Evolutionary conservation across 805 yeast species (phyloP), one percentile per base, ranked within the genome.

Genomic region (Yarrowia alimentaria): DNA sequence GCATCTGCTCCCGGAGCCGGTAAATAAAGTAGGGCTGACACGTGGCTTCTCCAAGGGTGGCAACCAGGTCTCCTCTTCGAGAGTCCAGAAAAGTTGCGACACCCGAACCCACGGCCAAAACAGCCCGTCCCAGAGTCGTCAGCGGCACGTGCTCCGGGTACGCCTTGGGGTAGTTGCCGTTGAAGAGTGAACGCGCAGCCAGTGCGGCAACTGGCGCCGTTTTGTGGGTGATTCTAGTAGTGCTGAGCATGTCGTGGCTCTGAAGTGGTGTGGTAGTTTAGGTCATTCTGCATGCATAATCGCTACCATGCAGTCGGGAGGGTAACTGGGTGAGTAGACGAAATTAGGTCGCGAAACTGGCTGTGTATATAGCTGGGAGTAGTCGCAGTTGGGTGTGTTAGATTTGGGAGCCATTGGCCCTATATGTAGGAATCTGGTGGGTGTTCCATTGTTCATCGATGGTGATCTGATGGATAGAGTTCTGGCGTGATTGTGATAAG

Each of bases 61-160:
- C 69, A 34, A 70, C 62, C 48, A 70, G 58, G 53, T 70, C 75
- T 4, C 65, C 66, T 12, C 74, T 53, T 8, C 68, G 57, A 4
- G 74, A 74, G 49, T 68, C 65, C 16, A 67, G 49, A 19, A 61
- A 80, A 0, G 96, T 83, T 18, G 90, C 91, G 14, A 85, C 61
- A 1, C 94, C 87, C 3, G 95, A 83, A 1, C 88, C 82, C 0
- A 73, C 66, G 56, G 86, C 79, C 67, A 93, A 68, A 29, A 83
- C 64, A 2, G 72, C 58, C 54, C 83, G 76, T 61, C 91, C 97
- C 49, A 76, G 62, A 1, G 62, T 53, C 56, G 78, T 77, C 43
- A 90, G 69, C 2, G 95, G 94, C 9, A 91, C 81, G 63, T 89
- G 95, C 1, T 86, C 88, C 2, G 83, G 83, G 65, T 83, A 87